A percentile compares a stretch with the other conserved stretches of the same genome.
Conservation (phyloP, 2,329 filamentous ascomycete species). For the Trichoderma lentiforme region DNA sequence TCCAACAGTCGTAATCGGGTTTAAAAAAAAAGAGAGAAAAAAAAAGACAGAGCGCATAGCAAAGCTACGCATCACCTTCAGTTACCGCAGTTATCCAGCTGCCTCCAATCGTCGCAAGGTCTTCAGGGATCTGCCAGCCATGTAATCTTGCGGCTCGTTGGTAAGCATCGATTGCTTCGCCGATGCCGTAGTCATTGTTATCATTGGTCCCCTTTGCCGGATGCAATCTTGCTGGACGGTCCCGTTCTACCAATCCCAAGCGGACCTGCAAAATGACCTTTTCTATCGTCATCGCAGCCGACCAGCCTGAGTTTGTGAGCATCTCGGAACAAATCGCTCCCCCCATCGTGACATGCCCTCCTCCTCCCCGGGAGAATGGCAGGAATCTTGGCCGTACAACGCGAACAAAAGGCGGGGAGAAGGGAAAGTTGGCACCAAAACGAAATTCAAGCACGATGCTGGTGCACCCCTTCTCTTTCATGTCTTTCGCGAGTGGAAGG, state of each 20-base stretch:
- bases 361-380: slow-evolving; percentile 67
- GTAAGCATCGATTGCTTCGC: slow-evolving; percentile 73
- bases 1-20: not conserved
- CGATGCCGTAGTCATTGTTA: slow-evolving; percentile 57
- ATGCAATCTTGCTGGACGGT: slow-evolving; percentile 72
- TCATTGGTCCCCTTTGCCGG: not conserved
- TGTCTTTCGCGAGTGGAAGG: slow-evolving; percentile 71
- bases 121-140: slow-evolving; percentile 68
- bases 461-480: slow-evolving; percentile 57
- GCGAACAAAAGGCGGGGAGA: slow-evolving; percentile 78
- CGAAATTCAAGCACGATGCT: slow-evolving; percentile 80
- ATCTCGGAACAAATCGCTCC: slow-evolving; percentile 84
- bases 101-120: slow-evolving; percentile 27
- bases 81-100: not conserved
- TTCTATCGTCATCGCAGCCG: slow-evolving; percentile 68
- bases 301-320: slow-evolving; percentile 81
- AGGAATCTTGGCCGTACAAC: slow-evolving; percentile 79
- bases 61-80: not conserved
- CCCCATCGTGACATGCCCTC: slow-evolving; percentile 80
- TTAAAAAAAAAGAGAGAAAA: no score
- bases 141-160: slow-evolving; percentile 62
- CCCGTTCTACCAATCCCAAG: slow-evolving; percentile 65
- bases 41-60: not conserved
- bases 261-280: slow-evolving; percentile 77
- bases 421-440: slow-evolving; percentile 73